Evolutionary conservation across 2,329 filamentous ascomycete genomes (phyloP).

Genomic region (Lachnellula hyalina): DNA sequence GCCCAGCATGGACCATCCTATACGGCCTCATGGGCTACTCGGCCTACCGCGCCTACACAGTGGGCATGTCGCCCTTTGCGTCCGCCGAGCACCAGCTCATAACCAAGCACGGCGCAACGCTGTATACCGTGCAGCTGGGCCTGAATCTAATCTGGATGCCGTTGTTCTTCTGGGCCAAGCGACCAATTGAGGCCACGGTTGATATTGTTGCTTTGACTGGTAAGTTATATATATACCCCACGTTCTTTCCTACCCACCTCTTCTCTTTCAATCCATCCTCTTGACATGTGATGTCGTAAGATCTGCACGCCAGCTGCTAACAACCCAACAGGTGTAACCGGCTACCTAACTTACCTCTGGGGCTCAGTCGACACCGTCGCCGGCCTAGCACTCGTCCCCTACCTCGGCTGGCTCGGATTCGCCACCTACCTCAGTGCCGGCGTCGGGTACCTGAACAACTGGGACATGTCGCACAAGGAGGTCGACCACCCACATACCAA

Average conservation of each 20-base stretch:
- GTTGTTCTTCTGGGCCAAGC: constrained; percentile 76
- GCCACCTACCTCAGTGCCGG: constrained; percentile 78
- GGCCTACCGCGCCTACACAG: constrained; percentile 68
- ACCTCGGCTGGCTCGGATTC: constrained; percentile 80
- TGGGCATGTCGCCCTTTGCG: constrained; percentile 49
- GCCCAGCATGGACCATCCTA: constrained; percentile 61
- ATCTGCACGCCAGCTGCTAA: neutral
- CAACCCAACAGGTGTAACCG: constrained; percentile 43
- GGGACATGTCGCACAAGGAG: constrained; percentile 47
- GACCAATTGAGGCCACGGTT: constrained; percentile 66
- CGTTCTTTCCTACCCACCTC: neutral
- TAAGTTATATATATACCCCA: neutral
- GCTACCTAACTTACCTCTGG: constrained; percentile 73
- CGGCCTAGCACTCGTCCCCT: constrained; percentile 72
- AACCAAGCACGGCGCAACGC: constrained; percentile 64
- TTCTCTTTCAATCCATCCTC: neutral
- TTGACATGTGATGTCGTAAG: neutral
- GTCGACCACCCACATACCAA: constrained; percentile 22
- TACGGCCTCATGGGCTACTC: constrained; percentile 84
- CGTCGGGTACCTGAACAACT: constrained; percentile 62
- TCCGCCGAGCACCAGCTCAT: constrained; percentile 21
- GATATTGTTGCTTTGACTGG: constrained; percentile 72
- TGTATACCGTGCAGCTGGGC: constrained; percentile 81
- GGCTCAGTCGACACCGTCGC: constrained; percentile 66
- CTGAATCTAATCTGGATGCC: constrained; percentile 90